Percentiles rank a stretch among this genome's conserved stretches.
phyloP scores from a whole-genome alignment of 2,329 filamentous ascomycete genomes.

The Nigrospora oryzae region DNA sequence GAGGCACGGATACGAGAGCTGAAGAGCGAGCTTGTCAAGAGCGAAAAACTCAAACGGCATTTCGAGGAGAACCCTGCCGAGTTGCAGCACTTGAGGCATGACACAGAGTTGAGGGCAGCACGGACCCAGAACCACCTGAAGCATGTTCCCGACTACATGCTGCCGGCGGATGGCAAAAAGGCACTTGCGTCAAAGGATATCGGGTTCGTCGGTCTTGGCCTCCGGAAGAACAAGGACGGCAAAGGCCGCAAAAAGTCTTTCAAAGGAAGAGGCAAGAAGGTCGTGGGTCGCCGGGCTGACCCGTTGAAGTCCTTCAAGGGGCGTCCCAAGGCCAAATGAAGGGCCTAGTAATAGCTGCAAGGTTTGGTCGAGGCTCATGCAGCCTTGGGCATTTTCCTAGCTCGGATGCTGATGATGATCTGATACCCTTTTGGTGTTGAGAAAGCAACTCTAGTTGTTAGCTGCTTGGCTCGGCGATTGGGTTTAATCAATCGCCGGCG shows the following conservation, averaged over 20 bases:
- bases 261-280: slow-evolving; percentile 40
- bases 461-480: not conserved
- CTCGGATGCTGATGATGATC: not conserved
- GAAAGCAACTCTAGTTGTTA: not conserved
- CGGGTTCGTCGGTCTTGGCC: slow-evolving; percentile 68
- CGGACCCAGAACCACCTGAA: slow-evolving; percentile 83
- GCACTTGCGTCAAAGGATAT: slow-evolving; percentile 56
- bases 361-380: not conserved
- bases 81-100: slow-evolving; percentile 78
- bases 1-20: slow-evolving; percentile 86
- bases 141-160: slow-evolving; percentile 87
- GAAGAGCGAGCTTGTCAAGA: slow-evolving; percentile 82
- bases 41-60: slow-evolving; percentile 87
- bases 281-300: slow-evolving; percentile 59
- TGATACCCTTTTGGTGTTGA: not conserved
- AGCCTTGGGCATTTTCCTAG: not conserved
- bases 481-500: not conserved
- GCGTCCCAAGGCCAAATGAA: slow-evolving; percentile 32
- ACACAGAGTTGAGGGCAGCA: slow-evolving; percentile 77
- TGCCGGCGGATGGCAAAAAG: slow-evolving; percentile 70
- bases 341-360: not conserved
- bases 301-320: slow-evolving; percentile 85
- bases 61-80: slow-evolving; percentile 97
- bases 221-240: slow-evolving; percentile 43
- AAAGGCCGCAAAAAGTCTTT: slow-evolving; percentile 36